phyloP scores from a whole-genome alignment of 1,139 yeast genomes.

The Kodamaea ohmeri region DNA sequence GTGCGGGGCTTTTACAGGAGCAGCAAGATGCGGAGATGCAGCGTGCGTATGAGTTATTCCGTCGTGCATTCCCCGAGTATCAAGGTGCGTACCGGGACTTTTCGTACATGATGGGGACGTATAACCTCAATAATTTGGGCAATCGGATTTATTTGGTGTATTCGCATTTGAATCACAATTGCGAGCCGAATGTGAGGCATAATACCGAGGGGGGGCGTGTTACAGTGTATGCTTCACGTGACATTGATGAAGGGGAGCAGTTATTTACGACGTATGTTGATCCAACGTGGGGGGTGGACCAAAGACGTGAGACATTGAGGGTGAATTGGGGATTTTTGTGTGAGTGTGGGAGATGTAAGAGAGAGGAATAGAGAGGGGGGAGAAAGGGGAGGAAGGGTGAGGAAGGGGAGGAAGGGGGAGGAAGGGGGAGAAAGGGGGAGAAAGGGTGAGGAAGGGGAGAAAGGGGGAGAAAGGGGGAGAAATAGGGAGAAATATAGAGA shows the following conservation, averaged over 20 bases:
- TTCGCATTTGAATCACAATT: conserved; percentile 73
- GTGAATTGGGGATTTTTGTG: conserved; percentile 88
- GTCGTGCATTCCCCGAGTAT: conserved; percentile 45
- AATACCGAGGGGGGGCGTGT: conserved; percentile 57
- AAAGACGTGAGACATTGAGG: conserved; percentile 64
- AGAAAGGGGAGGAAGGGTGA: no score
- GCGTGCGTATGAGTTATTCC: conserved; percentile 51
- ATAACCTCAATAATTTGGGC: conserved; percentile 70
- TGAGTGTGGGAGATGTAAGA: conserved; percentile 61
- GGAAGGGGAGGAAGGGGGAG: no score
- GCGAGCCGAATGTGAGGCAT: conserved; percentile 65
- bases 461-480: no score
- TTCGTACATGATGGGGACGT: conserved; percentile 63
- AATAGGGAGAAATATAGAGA: no score
- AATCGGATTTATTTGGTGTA: conserved; percentile 60
- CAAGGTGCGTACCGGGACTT: conserved; percentile 52
- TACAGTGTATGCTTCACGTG: conserved; percentile 45
- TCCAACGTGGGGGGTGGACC: conserved; percentile 59
- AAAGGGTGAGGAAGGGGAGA: no score
- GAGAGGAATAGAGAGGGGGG: conserved; percentile 31
- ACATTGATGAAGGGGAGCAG: conserved; percentile 65
- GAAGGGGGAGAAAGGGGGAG: no score
- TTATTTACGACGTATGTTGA: conserved; percentile 69
- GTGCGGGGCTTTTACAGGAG: conserved; percentile 45
- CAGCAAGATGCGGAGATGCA: conserved; percentile 63